Conservation (phyloP, 1,284 basidiomycete species). For the Tausonia pullulans region DNA sequence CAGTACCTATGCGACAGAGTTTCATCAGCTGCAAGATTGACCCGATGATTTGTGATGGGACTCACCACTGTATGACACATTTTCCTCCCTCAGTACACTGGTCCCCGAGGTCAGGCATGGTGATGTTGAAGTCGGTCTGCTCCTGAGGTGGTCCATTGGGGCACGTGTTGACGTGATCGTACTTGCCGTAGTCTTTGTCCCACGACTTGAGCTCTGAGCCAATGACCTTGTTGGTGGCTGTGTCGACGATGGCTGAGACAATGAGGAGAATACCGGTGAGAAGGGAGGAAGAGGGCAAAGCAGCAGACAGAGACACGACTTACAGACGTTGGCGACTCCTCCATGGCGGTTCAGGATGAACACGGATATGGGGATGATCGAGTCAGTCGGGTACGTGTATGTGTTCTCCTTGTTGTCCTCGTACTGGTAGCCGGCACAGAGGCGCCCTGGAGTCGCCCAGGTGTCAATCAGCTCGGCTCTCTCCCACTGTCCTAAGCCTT, state of each 20-base stretch:
- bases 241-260: slow-evolving; percentile 16
- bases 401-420: slow-evolving; percentile 12
- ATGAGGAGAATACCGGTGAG: neutral
- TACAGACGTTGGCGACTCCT: slow-evolving; percentile 8
- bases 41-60: neutral
- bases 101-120: slow-evolving; percentile 32
- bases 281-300: neutral
- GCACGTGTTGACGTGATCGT: slow-evolving; percentile 11
- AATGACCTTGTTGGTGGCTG: slow-evolving; percentile 17
- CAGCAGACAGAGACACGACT: neutral
- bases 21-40: too few relatives aligned
- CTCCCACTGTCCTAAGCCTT: too few relatives aligned
- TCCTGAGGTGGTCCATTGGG: neutral
- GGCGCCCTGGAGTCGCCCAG: neutral
- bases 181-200: slow-evolving; percentile 7
- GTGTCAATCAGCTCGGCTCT: neutral
- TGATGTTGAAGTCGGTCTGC: slow-evolving; percentile 29
- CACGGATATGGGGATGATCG: slow-evolving; percentile 6
- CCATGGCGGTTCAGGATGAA: slow-evolving; percentile 10
- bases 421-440: slow-evolving; percentile 10
- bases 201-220: slow-evolving; percentile 15
- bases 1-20: slow-evolving; percentile 4
- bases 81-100: slow-evolving; percentile 28
- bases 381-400: slow-evolving; percentile 1
- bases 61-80: slow-evolving; percentile 36